Evolutionary conservation across 257 asterid species (phyloP).

Genomic region (Salvia hispanica): DNA sequence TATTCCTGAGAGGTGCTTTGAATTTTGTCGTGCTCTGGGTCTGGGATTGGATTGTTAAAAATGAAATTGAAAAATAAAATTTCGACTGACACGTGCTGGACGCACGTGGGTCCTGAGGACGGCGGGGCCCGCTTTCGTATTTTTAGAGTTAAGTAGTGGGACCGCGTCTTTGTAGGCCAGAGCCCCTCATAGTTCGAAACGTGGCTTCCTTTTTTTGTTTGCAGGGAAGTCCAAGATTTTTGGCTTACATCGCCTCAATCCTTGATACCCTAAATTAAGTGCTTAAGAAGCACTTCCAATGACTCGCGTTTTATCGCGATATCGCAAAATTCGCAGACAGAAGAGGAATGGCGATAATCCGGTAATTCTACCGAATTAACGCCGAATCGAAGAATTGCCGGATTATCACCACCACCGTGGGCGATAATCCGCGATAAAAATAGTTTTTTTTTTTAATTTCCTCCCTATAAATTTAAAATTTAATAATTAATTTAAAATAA

Average conservation of each 20-base stretch:
- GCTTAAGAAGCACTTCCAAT: too few relatives aligned
- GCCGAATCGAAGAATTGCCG: too few relatives aligned
- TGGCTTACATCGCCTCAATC: neutral
- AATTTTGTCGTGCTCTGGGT: slow-evolving; percentile 43
- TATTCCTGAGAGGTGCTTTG: slow-evolving; percentile 22
- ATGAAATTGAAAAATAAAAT: neutral
- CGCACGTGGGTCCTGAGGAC: slow-evolving; percentile 20
- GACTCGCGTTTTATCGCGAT: too few relatives aligned
- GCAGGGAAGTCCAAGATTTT: slow-evolving; percentile 13
- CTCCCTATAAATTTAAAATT: too few relatives aligned
- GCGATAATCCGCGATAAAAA: too few relatives aligned
- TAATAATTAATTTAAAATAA: too few relatives aligned
- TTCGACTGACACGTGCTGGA: slow-evolving; percentile 38
- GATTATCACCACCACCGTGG: too few relatives aligned
- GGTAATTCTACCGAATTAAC: too few relatives aligned
- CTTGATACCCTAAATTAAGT: neutral
- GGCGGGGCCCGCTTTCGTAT: slow-evolving; percentile 10
- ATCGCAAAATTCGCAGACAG: too few relatives aligned
- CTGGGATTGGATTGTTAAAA: neutral
- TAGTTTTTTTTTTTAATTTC: too few relatives aligned
- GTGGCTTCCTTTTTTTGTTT: slow-evolving; percentile 27
- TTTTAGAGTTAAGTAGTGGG: slow-evolving; percentile 22
- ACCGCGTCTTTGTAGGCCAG: neutral
- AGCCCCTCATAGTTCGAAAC: slow-evolving; percentile 32
- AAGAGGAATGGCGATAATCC: too few relatives aligned